Conservation (phyloP, 371 early-diverging fungal genomes). For the Mortierella sp. region DNA sequence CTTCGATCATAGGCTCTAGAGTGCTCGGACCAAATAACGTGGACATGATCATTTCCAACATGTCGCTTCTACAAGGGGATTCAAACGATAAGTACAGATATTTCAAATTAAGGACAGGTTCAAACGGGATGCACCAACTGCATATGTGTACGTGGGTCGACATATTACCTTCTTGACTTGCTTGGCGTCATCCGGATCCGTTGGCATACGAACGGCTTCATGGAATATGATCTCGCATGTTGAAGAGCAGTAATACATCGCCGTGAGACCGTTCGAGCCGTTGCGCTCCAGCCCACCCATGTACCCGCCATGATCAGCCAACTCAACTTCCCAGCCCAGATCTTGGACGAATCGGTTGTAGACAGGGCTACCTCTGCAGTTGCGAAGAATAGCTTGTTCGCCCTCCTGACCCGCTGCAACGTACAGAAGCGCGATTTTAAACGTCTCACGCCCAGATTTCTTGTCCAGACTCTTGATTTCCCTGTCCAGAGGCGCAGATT, state of each 20-base stretch:
- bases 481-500: constrained; percentile 71
- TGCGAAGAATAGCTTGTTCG: constrained; percentile 85
- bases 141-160: too few relatives aligned
- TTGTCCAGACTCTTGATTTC: constrained; percentile 83
- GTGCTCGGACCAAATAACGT: constrained; percentile 97
- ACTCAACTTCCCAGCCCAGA: constrained; percentile 87
- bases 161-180: constrained; percentile 87
- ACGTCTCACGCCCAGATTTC: constrained; percentile 82
- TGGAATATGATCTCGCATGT: constrained; percentile 92
- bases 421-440: constrained; percentile 92
- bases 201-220: constrained; percentile 92
- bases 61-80: constrained; percentile 85
- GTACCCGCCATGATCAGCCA: constrained; percentile 87
- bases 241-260: constrained; percentile 87
- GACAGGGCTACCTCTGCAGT: constrained; percentile 68
- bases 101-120: too few relatives aligned
- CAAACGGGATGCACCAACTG: too few relatives aligned
- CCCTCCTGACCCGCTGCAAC: constrained; percentile 93
- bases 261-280: constrained; percentile 78
- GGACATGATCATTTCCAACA: constrained; percentile 97
- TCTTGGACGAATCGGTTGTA: constrained; percentile 87
- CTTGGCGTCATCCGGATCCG: constrained; percentile 78
- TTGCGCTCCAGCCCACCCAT: constrained; percentile 88
- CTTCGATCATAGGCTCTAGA: constrained; percentile 81
- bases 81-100: too few relatives aligned